phyloP scores from a whole-genome alignment of 176 grass and related monocot species.

The Triticum monococcum region DNA sequence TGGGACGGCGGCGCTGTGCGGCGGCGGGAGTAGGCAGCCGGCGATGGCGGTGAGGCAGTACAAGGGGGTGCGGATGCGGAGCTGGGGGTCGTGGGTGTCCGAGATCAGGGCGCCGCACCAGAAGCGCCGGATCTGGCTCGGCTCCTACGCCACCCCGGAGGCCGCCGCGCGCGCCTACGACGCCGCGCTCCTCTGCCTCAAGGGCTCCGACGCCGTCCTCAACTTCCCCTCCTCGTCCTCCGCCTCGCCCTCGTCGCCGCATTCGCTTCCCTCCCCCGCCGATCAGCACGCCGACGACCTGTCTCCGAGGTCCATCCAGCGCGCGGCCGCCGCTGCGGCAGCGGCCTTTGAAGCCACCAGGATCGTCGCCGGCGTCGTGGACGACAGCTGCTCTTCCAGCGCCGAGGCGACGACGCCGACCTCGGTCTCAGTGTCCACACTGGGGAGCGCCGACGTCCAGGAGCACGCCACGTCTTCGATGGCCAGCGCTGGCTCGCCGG shows the following conservation, averaged over 20 bases:
- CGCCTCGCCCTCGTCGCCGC: slow-evolving; percentile 7
- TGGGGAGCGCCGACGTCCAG: not conserved
- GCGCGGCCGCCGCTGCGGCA: slow-evolving; percentile 60
- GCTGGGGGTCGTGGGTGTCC: slow-evolving; percentile 96
- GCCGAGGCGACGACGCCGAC: slow-evolving; percentile 17
- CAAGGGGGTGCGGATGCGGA: slow-evolving; percentile 92
- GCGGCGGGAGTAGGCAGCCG: not conserved
- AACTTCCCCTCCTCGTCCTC: slow-evolving; percentile 58
- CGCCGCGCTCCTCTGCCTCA: slow-evolving; percentile 86
- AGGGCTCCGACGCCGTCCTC: slow-evolving; percentile 73
- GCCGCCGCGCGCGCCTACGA: slow-evolving; percentile 91
- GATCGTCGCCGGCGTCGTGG: not conserved
- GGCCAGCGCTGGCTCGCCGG: slow-evolving; percentile 18
- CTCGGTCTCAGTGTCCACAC: slow-evolving; percentile 11
- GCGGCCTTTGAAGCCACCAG: slow-evolving; percentile 17
- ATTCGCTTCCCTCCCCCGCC: not conserved
- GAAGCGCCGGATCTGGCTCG: slow-evolving; percentile 95
- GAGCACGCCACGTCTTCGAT: slow-evolving; percentile 30
- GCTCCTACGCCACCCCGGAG: slow-evolving; percentile 83
- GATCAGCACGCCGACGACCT: not conserved
- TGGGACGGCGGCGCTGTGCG: not conserved
- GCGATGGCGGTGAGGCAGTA: slow-evolving; percentile 41
- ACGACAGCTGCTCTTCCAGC: slow-evolving; percentile 35
- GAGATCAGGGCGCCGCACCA: slow-evolving; percentile 91
- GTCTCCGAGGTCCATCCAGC: slow-evolving; percentile 89